Conservation (phyloP, 805 yeast species). For the Saturnispora kantuleensis region DNA sequence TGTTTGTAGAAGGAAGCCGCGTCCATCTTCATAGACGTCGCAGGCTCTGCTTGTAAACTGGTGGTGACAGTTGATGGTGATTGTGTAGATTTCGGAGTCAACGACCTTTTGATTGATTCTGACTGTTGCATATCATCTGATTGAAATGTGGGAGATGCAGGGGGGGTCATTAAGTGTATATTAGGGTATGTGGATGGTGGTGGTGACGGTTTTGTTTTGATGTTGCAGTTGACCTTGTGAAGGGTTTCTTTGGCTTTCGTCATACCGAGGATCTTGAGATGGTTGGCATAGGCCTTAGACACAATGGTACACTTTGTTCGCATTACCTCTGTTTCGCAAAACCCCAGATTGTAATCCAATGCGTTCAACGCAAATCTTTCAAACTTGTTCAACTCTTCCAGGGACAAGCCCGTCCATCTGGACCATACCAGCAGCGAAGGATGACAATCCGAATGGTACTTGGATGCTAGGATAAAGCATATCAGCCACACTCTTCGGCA, state of each 20-base stretch:
- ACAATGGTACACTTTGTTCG: background rate
- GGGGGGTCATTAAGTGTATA: background rate
- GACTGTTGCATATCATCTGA: too few relatives aligned
- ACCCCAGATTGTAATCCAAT: slow-evolving; percentile 44
- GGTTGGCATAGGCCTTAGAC: background rate
- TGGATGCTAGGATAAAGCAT: slow-evolving; percentile 60
- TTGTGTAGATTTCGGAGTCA: background rate
- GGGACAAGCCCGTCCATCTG: slow-evolving; percentile 55
- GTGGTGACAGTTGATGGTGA: background rate
- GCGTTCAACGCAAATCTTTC: slow-evolving; percentile 45
- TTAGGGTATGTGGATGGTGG: background rate
- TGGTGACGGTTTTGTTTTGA: background rate
- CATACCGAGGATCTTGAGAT: background rate
- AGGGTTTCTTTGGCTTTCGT: background rate
- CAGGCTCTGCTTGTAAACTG: too few relatives aligned
- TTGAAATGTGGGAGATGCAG: background rate
- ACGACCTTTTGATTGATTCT: too few relatives aligned
- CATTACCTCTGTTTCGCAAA: background rate
- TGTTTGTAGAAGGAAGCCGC: too few relatives aligned
- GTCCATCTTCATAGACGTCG: too few relatives aligned
- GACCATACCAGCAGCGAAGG: slow-evolving; percentile 66
- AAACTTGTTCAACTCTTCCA: slow-evolving; percentile 34
- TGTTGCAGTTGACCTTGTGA: background rate
- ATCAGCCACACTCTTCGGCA: slow-evolving; percentile 50
- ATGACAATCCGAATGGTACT: slow-evolving; percentile 64